Evolutionary conservation across 2,329 filamentous ascomycete species (phyloP), one percentile per base, ranked within the genome.

Genomic region (Penicillium sp.): DNA sequence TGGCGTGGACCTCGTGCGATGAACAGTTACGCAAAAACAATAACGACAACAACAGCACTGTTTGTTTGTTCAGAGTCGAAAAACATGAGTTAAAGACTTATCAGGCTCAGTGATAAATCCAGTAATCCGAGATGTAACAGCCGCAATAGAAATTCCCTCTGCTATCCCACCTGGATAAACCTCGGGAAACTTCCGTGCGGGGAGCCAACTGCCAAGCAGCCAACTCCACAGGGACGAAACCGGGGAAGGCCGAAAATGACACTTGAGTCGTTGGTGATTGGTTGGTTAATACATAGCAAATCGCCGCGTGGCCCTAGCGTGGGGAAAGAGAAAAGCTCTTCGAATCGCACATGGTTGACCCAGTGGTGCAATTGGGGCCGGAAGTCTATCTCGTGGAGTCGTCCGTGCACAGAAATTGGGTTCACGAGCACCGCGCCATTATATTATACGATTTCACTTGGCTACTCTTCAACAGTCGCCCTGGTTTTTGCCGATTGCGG

Each of bases 161-260:
- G 8, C 11, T 5, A 16, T 6, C 5, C 21, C 5, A 3, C 14
- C 42, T 29, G 28, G 42, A 14, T 45, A 45, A 45, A 45, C 42
- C 42, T 56, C 54, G 54, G 54, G 14, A 26, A 56, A 56, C 16
- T 36, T 56, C 54, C 54, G 54, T 2, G 11, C 10, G 39, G 23
- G 23, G 39, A 29, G 37, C 49, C 24, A 4, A 43, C 18, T 5
- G 50, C 51, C 51, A 54, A 49, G 45, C 16, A 28, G 37, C 18
- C 44, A n/a, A 36, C 34, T 45, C 43, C 46, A 49, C 23, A 23
- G 24, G 50, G 42, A 16, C 29, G 37, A 44, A 50, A 48, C 45
- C 40, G 51, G 51, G 51, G 45, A 24, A 43, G 45, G 28, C 29
- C 37, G 5, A 7, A 10, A n/a, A 21, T 31, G 44, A 45, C 37